Evolutionary conservation across 768 basidiomycete genomes (phyloP), one percentile per base, ranked within the genome.

Genomic region (Lactifluus volemus): DNA sequence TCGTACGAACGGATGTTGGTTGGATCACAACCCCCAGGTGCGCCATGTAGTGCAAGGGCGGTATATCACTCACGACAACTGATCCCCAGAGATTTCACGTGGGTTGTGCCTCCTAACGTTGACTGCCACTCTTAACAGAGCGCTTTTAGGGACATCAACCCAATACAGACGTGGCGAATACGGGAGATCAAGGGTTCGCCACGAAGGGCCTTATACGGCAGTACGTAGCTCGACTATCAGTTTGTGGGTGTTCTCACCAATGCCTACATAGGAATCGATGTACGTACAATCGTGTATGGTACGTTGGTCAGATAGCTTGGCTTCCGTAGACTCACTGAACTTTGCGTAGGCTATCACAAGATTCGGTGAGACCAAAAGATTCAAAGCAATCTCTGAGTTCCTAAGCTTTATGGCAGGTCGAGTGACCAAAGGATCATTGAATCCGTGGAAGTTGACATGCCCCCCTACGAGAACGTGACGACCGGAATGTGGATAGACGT

Each of bases 401-500:
- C 41, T 55, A 10, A 53, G 21, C 7, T 21, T 32, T 19, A 47
- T 48, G 39, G 25, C 34, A 52, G 54, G 47, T 30, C 42, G 14
- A 88, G 87, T 68, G 79, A 82, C 63, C 79, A 75, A 53, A 72
- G 69, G 12, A 88, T 93, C 56, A 75, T 95, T 19, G 92, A 95
- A 64, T 75, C 80, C 0, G 87, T 94, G 14, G 84, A 90, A 64
- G 73, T 94, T 36, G 83, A 90, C 45, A 89, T 84, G 4, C 86
- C 87, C 0, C 80, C 88, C 3, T 94, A 86, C 80, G 80, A 86
- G 63, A 83, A 84, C 25, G 81, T 85, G 59, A 82, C 86, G 1
- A 84, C 80, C 1, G 92, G 92, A 0, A 73, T 84, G 61, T 94
- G 92, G 92, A 74, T 94, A 29, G 88, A 94, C 67, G 74, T 93